Evolutionary conservation across 1,139 yeast genomes (phyloP), one percentile per base, ranked within the genome.

Genomic region (Pichia sp.): DNA sequence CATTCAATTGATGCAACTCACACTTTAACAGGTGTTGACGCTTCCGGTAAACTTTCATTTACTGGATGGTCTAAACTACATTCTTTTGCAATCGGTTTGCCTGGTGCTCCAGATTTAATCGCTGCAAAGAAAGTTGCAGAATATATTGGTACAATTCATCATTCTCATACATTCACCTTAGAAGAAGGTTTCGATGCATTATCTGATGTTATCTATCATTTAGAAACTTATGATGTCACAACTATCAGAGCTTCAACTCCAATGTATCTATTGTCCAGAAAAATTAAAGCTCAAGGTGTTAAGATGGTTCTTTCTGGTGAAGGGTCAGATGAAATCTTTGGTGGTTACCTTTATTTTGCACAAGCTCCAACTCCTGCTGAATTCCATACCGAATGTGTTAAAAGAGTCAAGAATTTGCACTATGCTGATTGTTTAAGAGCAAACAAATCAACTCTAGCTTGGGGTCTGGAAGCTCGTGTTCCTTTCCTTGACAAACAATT

Each of bases 381-480:
- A 55, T 91, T 91, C 86, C 98, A 91, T 67, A 72, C 79, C 51
- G 99, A 91, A 70, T 84, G 94, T 67, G 96, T 93, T 48, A 72
- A 82, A 69, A 78, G 99, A 65, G 96, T 91, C 56, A 86, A 91
- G 74, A 89, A 91, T 89, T 74, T 91, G 67, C 96, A 91, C 67
- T 80, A 80, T 56, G 89, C 98, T 49, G 98, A 91, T 70, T 89
- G 97, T 71, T 72, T 91, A 62, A 83, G 99, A 67, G 99, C 99
- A 53, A 91, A 91, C 85, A 91, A 91, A 71, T 89, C 97, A 28
- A 91, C 99, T 49, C 85, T 91, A 96, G 98, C 99, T 32, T 91
- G 99, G 99, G 99, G 99, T 64, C 77, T 91, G 53, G 99, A 91
- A 71, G 98, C 98, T 47, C 84, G 99, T 69, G 98, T 91, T 55